Base-by-base conservation (phyloP, 2,329 filamentous ascomycete genomes). In the Alternaria ventricosa region DNA sequence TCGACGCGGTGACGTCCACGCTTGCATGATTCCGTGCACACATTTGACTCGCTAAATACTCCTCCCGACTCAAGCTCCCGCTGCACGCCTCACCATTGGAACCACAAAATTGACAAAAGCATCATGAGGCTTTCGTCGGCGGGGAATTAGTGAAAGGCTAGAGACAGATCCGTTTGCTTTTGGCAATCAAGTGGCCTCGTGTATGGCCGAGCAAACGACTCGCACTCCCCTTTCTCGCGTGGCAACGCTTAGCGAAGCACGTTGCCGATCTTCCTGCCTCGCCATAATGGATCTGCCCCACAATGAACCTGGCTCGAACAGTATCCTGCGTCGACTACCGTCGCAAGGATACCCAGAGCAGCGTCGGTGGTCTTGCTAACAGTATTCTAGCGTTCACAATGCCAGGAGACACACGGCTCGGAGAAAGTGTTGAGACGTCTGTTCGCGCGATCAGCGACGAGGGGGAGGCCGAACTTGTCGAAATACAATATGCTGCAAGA, bases 381-480 rank as follows among this genome's bases (percentile, higher is more conserved):
- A 61, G 30, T 6, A 64, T 61, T 61, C 57, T 66, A 66, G 64
- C 64, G 64, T 51, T 28, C 28, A 23, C n/a, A 33, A 33, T 49
- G 53, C 50, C 41, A 53, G 51, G 60, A 44, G 55, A 27, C 47
- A 61, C 47, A 43, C 30, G 58, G 51, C 27, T 56, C 44, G 28
- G 57, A 43, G 43, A 55, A 61, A 56, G 55, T 64, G 64, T 58
- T 55, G 64, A 58, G 61, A 66, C 61, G 54, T 58, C 27, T 64
- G 57, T 56, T 28, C 55, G 57, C 33, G 33, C 57, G 61, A 66
- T 66, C 57, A 61, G 43, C 64, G 54, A 47, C 15, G 47, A 51
- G 56, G 47, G 53, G 36, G 51, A 58, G 18, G 27, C 18, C 45
- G 46, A 41, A 49, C 36, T 41, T 41, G 47, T 51, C 30, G 44